These are phyloP conservation scores for Fonsecaea multimorphosa DNA, from an alignment of 2,329 filamentous ascomycete species.

Conservation along the genomic window DNA sequence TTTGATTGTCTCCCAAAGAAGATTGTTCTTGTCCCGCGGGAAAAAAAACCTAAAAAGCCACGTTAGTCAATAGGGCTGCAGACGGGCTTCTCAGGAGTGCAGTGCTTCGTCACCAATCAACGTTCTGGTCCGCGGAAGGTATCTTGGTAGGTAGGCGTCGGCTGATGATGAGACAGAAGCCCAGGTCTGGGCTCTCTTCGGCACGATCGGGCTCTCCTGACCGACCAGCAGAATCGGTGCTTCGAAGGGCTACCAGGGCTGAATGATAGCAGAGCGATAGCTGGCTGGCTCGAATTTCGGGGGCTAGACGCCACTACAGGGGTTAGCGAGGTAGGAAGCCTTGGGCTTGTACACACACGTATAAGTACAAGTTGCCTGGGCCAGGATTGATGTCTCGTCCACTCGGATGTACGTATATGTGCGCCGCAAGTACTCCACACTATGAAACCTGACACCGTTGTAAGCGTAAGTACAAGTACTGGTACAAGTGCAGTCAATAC, in stretches of 20 bases:
- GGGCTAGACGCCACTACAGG: not conserved
- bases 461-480: not conserved
- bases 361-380: not conserved
- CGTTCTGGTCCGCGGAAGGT: not conserved
- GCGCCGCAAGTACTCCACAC: not conserved
- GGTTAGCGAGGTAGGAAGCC: not conserved
- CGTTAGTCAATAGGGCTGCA: constrained; percentile 9
- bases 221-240: not conserved
- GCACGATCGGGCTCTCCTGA: constrained; percentile 4
- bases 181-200: constrained; percentile 1
- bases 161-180: not conserved
- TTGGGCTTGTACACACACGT: not conserved
- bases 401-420: not conserved
- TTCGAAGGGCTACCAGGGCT: not conserved
- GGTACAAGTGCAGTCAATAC: not conserved
- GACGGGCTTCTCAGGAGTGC: constrained; percentile 2
- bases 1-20: not conserved
- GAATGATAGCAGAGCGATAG: not conserved
- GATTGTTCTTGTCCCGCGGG: not conserved
- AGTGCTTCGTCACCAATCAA: not conserved
- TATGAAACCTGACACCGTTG: not conserved
- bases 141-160: not conserved
- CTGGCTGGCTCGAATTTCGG: constrained; percentile 1
- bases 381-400: not conserved
- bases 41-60: not conserved